Conservation (phyloP, 1,284 basidiomycete genomes). For the Phlebopus sp. region DNA sequence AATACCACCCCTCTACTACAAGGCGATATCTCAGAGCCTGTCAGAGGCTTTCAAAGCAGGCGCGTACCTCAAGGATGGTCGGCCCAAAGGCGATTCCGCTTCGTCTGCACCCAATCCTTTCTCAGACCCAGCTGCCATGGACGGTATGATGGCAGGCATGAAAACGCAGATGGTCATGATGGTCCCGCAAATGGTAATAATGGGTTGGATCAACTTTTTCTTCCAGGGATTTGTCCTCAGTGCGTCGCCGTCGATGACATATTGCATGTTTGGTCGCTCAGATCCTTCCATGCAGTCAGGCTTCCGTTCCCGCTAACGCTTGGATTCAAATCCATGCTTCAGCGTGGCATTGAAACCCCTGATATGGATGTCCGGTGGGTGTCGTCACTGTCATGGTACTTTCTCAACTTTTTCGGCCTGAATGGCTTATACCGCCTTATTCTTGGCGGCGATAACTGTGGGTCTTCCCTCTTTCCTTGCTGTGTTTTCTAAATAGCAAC, state of each 20-base stretch:
- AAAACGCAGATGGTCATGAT: conserved; percentile 99
- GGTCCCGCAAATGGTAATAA: conserved; percentile 97
- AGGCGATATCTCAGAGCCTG: conserved; percentile 71
- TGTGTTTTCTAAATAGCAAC: conserved; percentile 11
- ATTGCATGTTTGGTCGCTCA: conserved; percentile 6
- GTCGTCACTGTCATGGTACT: conserved; percentile 98
- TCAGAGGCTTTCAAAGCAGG: conserved; percentile 72
- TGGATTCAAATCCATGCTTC: conserved; percentile 98
- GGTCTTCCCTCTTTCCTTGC: conserved; percentile 29
- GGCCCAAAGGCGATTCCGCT: conserved; percentile 61
- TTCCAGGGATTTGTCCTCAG: conserved; percentile 98
- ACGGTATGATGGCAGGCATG: conserved; percentile 98
- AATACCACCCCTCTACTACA: conserved; percentile 72
- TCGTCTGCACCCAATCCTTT: conserved; percentile 69
- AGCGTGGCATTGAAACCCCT: conserved; percentile 91
- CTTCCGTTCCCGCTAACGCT: conserved; percentile 96
- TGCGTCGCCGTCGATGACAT: conserved; percentile 44
- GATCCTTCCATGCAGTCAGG: conserved; percentile 77
- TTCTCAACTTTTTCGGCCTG: conserved; percentile 97
- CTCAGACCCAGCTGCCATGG: conserved; percentile 89
- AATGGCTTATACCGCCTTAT: conserved; percentile 94
- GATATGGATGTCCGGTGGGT: conserved; percentile 99
- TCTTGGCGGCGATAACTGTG: conserved; percentile 89
- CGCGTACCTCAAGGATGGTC: conserved; percentile 82
- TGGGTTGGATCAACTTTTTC: conserved; percentile 99